Evolutionary conservation across 2,329 filamentous ascomycete genomes (phyloP).

Genomic region (Aspergillus latus): DNA sequence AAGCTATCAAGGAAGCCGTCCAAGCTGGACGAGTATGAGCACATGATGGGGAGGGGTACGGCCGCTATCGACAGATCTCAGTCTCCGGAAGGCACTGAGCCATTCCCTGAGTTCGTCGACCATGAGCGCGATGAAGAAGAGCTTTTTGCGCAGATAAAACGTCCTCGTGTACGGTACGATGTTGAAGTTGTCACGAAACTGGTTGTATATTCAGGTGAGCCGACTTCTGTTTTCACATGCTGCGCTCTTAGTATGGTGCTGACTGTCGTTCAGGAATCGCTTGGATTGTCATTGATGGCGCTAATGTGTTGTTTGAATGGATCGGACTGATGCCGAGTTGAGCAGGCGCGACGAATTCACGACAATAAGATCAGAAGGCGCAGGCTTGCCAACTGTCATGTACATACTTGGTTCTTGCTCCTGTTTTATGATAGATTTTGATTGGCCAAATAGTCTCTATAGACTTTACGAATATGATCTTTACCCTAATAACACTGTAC

Average conservation of each 20-base stretch:
- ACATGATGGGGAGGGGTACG: conserved; percentile 69
- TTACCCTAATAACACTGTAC: neutral
- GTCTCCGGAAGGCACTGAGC: conserved; percentile 24
- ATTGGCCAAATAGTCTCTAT: neutral
- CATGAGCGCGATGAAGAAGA: conserved; percentile 64
- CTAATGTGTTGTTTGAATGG: conserved; percentile 68
- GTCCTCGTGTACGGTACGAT: conserved; percentile 89
- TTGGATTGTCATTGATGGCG: conserved; percentile 74
- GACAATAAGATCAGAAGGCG: conserved; percentile 1
- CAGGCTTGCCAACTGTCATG: conserved; percentile 6
- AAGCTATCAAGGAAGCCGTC: conserved; percentile 47
- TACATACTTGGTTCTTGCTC: conserved; percentile 14
- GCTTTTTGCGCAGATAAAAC: conserved; percentile 80
- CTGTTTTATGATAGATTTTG: conserved; percentile 1
- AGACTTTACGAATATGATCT: neutral
- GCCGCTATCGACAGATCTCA: conserved; percentile 33
- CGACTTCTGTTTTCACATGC: neutral
- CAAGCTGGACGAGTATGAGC: conserved; percentile 64
- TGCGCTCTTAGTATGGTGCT: conserved; percentile 1
- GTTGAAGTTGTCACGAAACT: conserved; percentile 98
- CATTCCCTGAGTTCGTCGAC: conserved; percentile 32
- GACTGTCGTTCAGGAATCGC: conserved; percentile 64
- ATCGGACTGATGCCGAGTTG: conserved; percentile 23
- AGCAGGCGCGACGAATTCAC: neutral
- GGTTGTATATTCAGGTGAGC: conserved; percentile 84